Evolutionary conservation across 352 stramenopile genomes (phyloP), one percentile per base, ranked within the genome.

Genomic region (Blastocystis sp.): DNA sequence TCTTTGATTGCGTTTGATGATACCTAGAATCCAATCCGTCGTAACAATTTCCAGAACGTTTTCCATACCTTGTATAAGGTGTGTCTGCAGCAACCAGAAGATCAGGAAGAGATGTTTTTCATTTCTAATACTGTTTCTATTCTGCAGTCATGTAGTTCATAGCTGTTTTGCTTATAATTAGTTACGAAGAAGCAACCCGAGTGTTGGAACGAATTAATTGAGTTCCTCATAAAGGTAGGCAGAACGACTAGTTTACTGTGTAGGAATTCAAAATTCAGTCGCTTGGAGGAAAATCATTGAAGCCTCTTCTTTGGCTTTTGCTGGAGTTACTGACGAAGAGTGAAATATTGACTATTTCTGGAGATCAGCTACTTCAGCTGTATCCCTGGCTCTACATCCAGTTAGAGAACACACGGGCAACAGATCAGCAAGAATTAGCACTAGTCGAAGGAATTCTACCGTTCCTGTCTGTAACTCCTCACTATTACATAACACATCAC

Each of bases 31-130:
- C 26, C 20, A 20, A 29, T 37, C 7, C 7, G 11, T 9, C 26
- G 41, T 3, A 37, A 18, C 18, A 37, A 9, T 18, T 84, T 84
- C 26, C 45, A 53, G 18, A 66, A 64, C n/a, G 43, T 15, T 8
- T 53, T 84, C 2, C 73, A 45, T 3, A 68, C 73, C 2, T 37
- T 84, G 2, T 64, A 54, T 29, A 34, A 66, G 20, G 50, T 41
- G 2, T 84, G 73, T 64, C 26, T 45, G 39, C 47, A 64, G 29
- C 47, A 84, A 34, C 34, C 34, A 20, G 47, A 43, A 4, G 50
- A 84, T n/a, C 47, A 84, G 15, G 73, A 84, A 8, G 70, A 80
- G 15, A 6, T 62, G 5, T 80, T 80, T 26, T 63, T 84, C 20
- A 64, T 47, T 43, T 66, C 73, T 13, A 66, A 9, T 26, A 68